Base-by-base conservation (phyloP, 2,329 filamentous ascomycete genomes). In the Lasiodiplodia sp. region DNA sequence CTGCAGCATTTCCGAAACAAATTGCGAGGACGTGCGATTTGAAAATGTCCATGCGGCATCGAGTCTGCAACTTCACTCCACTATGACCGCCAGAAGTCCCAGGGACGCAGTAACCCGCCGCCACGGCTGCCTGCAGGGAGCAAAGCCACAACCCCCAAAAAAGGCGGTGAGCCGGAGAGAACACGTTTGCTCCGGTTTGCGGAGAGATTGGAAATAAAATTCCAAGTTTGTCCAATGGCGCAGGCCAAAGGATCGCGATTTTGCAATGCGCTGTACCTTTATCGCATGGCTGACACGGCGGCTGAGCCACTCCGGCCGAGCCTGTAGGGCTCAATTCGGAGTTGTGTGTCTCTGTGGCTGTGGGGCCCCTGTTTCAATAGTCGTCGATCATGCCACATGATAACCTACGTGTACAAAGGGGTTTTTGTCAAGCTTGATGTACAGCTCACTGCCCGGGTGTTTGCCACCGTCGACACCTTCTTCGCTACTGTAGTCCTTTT, bases 331-430 rank as follows among this genome's bases (percentile, higher is more conserved):
- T 38, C 28, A 28, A 40, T 37, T 23, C n/a, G 55, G 34, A n/a
- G n/a, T 37, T 31, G 38, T 21, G 38, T 4, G 14, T 40, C 31
- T 25, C 47, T 34, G 47, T 8, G 18, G 44, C 37, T 21, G 60
- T 64, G 60, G 60, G 60, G 11, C 44, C 60, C 28, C 25, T 37
- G 60, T 64, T 64, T 64, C 60, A 64, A 64, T 52, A 52, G 47
- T 52, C 47, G 60, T 64, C 44, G 60, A 64, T 64, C 60, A 64
- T 64, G 60, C 58, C 58, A 63, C 58, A 51, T 63, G 58, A 63
- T 63, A 49, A 21, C 58, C 58, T 63, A 63, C 58, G 58, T 63
- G 58, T 63, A 63, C 58, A 63, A 63, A 63, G 58, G 58, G 58
- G 58, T 51, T 51, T 34, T 28, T 34, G 60, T 38, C 60, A 12